Base-by-base conservation (phyloP, 352 stramenopile genomes). In the Globisporangium cylindrosporum region DNA sequence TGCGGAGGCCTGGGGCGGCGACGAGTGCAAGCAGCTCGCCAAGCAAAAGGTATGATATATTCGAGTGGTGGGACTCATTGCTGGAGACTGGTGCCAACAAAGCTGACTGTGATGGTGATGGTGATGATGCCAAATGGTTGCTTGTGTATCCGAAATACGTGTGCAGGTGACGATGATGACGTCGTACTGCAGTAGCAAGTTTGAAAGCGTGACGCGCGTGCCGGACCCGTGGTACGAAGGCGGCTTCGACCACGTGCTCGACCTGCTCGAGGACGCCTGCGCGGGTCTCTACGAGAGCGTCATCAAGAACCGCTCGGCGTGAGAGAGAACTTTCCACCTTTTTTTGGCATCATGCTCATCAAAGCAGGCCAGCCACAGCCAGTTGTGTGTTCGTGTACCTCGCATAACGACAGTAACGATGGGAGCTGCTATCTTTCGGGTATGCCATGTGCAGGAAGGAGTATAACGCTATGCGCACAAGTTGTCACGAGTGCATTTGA, bases 231-330 rank as follows among this genome's bases (percentile, higher is more conserved):
- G 84, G 82, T 95, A 95, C 69, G 86, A 93, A 85, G 89, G 87
- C n/a, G 91, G 89, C 22, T 97, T 97, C 59, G 91, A 97, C 68
- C 80, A 89, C 53, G 91, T 97, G 32, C 69, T 97, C 62, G 91
- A 97, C 69, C 70, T 97, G 58, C 74, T 97, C 4, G 89, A 97
- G 63, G 89, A 97, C 64, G 87, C 87, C 0, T 97, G 91, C 54
- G 72, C 81, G 14, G 91, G 89, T 18, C 77, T 97, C 15, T 95
- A 91, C 69, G 68, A 79, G 36, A 75, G 80, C 68, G 78, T 93
- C 59, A 59, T 75, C 27, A 65, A 63, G 1, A 36, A 51, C 1
- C 43, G 32, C 55, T 27, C 36, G 8, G 29, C 29, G 55, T 59
- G 20, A 48, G 4, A n/a, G 15, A 48, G 14, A 20, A 14, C 41